These are phyloP conservation scores for Leishmania gerbilli DNA, from an alignment of 208 protist genomes.

Conservation along the genomic window DNA sequence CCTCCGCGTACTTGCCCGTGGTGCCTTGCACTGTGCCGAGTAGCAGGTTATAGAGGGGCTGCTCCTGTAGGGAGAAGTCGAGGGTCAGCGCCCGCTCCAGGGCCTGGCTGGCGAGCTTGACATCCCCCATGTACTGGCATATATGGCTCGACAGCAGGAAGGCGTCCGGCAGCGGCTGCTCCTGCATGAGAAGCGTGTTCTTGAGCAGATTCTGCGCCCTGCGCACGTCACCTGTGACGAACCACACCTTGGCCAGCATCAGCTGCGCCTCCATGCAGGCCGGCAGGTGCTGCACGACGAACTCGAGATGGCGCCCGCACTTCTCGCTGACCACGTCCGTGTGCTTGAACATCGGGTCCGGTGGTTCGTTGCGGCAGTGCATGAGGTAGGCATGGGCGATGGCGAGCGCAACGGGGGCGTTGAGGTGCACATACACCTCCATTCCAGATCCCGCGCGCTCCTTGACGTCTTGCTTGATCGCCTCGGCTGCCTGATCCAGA, in stretches of 20 bases:
- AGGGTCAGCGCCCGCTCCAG: slow-evolving; percentile 93
- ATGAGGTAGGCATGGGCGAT: slow-evolving; percentile 88
- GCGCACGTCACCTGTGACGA: slow-evolving; percentile 80
- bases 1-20: slow-evolving; percentile 66
- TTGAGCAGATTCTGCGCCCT: slow-evolving; percentile 74
- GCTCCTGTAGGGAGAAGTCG: slow-evolving; percentile 94
- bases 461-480: slow-evolving; percentile 60
- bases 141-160: slow-evolving; percentile 93
- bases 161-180: slow-evolving; percentile 78
- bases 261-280: slow-evolving; percentile 90
- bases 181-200: slow-evolving; percentile 63
- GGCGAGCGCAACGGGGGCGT: slow-evolving; percentile 55
- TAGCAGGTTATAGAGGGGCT: slow-evolving; percentile 92
- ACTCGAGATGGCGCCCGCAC: slow-evolving; percentile 71
- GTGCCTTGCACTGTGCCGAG: slow-evolving; percentile 80
- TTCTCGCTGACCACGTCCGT: slow-evolving; percentile 73
- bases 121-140: slow-evolving; percentile 82
- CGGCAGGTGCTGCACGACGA: slow-evolving; percentile 78
- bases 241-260: slow-evolving; percentile 82
- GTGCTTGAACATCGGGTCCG: slow-evolving; percentile 60
- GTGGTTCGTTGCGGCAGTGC: slow-evolving; percentile 87
- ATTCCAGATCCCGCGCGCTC: slow-evolving; percentile 34
- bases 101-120: slow-evolving; percentile 70
- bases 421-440: slow-evolving; percentile 76
- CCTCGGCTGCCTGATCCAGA: slow-evolving; percentile 83